Percentiles rank a stretch among this genome's conserved stretches.
These are phyloP conservation scores for Aspergillus proliferans DNA, from an alignment of 2,329 filamentous ascomycete species.

Conservation along the genomic window DNA sequence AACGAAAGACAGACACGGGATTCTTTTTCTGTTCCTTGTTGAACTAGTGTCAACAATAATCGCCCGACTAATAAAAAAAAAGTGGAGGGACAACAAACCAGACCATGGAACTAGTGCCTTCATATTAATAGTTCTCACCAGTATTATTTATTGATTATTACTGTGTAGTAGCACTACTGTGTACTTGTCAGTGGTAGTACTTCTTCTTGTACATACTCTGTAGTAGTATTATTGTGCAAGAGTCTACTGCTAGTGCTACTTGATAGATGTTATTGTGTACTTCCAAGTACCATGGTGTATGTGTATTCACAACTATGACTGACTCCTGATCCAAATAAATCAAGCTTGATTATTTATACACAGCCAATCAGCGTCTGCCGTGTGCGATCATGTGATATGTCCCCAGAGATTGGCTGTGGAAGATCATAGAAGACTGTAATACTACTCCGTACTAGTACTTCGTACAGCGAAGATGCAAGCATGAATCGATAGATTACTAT, in stretches of 20 bases:
- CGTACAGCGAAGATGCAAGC: no score
- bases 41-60: background rate
- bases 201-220: background rate
- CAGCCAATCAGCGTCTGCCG: no score
- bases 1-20: background rate
- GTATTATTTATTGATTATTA: background rate
- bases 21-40: background rate
- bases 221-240: background rate
- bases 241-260: no score
- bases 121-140: constrained; percentile 15
- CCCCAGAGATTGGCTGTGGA: no score
- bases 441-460: background rate
- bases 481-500: constrained; percentile 1
- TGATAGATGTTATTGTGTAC: no score
- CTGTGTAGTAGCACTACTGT: background rate
- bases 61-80: constrained; percentile 4
- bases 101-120: constrained; percentile 12
- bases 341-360: no score
- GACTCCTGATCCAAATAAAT: no score
- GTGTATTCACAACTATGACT: no score
- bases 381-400: no score
- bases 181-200: background rate
- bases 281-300: no score
- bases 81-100: constrained; percentile 17
- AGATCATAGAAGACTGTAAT: background rate